Evolutionary conservation across 257 asterid species (phyloP), one percentile per base, ranked within the genome.

Genomic region (Solanum bulbocastanum): DNA sequence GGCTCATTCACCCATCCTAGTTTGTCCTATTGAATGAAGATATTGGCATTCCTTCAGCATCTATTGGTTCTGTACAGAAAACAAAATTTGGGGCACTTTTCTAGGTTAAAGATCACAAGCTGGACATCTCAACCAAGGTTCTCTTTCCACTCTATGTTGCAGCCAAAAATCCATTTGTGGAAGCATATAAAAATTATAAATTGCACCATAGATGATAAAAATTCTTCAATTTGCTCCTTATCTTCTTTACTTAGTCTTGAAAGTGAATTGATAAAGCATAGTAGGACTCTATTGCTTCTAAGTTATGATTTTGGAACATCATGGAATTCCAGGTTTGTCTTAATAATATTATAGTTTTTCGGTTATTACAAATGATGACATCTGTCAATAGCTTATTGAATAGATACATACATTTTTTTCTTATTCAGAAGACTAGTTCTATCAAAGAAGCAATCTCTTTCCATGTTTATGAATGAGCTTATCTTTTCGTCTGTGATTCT

Each of bases 271-370:
- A 95, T 97, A 98, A 97, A 91, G 88, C 98, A 94, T 79, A 97
- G 99, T 91, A 94, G 91, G 88, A 92, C 94, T 35, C 94, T 97
- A 91, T 88, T 97, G 90, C 89, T 97, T 76, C n/a, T n/a, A n/a
- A n/a, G n/a, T n/a, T 97, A 62, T 95, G 98, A 97, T 94, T 95
- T 93, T 90, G 99, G 98, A 89, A 92, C 94, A 30, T 98, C 98
- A 39, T 97, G 99, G 99, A 95, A 96, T 91, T 91, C 93, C 91
- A 97, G 99, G 98, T 95, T 83, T 46, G 68, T 68, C 25, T 85
- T 42, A 32, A 15, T 18, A 22, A 15, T 10, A 3, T 32, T 16
- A 18, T 11, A 49, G 32, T 78, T 84, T 37, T 52, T 37, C 39
- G 25, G 23, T 82, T 71, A 16, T 56, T 27, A 49, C 44, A 76